These are phyloP conservation scores for Emmonsiellopsis sp. DNA, from an alignment of 2,329 filamentous ascomycete species.

Conservation along the genomic window DNA sequence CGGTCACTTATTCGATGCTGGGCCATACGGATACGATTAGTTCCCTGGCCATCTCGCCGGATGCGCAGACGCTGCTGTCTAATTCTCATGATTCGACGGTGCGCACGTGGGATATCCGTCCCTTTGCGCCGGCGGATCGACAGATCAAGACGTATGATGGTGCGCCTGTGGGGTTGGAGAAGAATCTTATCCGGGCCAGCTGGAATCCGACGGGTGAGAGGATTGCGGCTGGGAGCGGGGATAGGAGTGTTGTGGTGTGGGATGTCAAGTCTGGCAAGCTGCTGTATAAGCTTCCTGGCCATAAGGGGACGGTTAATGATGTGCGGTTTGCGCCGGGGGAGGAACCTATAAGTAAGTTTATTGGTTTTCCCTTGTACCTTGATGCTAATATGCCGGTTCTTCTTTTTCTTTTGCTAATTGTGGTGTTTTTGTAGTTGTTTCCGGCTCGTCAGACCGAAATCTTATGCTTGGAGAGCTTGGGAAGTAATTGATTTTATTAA, in stretches of 20 bases:
- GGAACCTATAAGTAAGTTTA: conserved; percentile 74
- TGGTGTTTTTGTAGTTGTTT: conserved; percentile 54
- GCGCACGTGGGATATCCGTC: conserved; percentile 89
- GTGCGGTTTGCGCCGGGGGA: conserved; percentile 79
- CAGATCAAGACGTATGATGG: conserved; percentile 85
- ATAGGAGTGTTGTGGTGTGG: conserved; percentile 88
- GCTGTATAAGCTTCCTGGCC: conserved; percentile 87
- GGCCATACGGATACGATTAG: conserved; percentile 91
- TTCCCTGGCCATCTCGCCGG: conserved; percentile 82
- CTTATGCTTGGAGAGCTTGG: conserved; percentile 74
- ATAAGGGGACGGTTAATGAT: conserved; percentile 91
- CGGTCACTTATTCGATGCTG: conserved; percentile 74
- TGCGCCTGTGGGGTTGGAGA: conserved; percentile 77
- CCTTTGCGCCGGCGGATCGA: conserved; percentile 82
- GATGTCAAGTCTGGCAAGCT: conserved; percentile 80
- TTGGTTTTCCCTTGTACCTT: conserved; percentile 1
- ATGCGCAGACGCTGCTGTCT: conserved; percentile 81
- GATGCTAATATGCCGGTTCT: conserved; percentile 13
- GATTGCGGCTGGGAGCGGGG: conserved; percentile 81
- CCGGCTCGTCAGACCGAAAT: conserved; percentile 80
- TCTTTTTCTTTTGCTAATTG: not conserved
- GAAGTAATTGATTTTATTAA: conserved; percentile 39
- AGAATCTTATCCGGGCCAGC: conserved; percentile 81
- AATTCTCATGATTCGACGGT: conserved; percentile 92
- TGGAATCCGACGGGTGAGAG: conserved; percentile 83